Evolutionary conservation across 192 early-diverging fungal genomes (phyloP).

Genomic region (Blastocladiella britannica): DNA sequence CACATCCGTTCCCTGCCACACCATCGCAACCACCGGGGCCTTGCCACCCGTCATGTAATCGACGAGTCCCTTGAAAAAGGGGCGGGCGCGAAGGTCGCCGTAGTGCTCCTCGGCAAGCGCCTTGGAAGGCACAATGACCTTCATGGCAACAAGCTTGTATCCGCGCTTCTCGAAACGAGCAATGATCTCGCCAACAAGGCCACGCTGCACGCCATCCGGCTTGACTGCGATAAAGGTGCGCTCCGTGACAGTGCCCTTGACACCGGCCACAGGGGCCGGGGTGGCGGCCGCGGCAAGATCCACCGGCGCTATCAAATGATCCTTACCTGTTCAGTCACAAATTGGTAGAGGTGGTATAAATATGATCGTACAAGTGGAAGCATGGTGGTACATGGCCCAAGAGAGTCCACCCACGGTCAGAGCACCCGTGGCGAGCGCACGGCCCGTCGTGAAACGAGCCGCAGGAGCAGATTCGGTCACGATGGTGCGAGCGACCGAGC

Average conservation of each 20-base stretch:
- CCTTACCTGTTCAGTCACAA: too few species aligned
- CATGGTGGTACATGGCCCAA: too few species aligned
- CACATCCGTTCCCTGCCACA: slow-evolving; percentile 73
- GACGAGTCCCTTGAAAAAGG: slow-evolving; percentile 75
- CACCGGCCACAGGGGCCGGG: slow-evolving; percentile 20
- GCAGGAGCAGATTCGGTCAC: too few species aligned
- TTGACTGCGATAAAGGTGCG: slow-evolving; percentile 60
- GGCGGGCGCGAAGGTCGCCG: slow-evolving; percentile 57
- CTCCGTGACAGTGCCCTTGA: slow-evolving; percentile 36
- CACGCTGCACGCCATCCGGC: slow-evolving; percentile 71
- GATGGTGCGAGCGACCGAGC: too few species aligned
- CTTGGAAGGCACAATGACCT: slow-evolving; percentile 40
- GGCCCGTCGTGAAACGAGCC: too few species aligned
- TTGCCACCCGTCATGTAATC: slow-evolving; percentile 79
- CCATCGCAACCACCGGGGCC: slow-evolving; percentile 60
- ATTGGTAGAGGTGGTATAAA: neutral
- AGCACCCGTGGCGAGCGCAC: too few species aligned
- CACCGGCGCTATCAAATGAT: too few species aligned
- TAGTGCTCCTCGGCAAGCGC: slow-evolving; percentile 68
- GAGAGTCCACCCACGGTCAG: too few species aligned
- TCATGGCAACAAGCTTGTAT: slow-evolving; percentile 76
- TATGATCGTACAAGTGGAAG: too few species aligned
- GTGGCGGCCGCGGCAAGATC: neutral
- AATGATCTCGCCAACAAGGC: slow-evolving; percentile 70
- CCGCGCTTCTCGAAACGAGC: slow-evolving; percentile 68